These are phyloP conservation scores for Neurospora sp. DNA, from an alignment of 495 filamentous ascomycete genomes.

Conservation along the genomic window DNA sequence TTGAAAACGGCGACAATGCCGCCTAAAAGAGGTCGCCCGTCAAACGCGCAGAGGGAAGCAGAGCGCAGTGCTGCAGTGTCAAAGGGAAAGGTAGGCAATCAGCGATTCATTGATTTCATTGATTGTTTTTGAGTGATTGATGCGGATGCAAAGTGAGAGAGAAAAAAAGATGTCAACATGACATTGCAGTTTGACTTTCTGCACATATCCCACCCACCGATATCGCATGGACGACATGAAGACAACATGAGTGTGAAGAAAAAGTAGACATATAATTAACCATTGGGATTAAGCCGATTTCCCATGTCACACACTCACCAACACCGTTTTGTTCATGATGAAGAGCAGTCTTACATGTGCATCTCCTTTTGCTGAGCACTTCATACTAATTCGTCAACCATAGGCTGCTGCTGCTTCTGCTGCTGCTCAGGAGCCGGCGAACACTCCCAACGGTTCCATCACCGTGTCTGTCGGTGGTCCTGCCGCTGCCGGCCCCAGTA, in stretches of 20 bases:
- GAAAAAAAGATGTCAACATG: background rate
- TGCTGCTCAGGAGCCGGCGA: background rate
- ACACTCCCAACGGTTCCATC: background rate
- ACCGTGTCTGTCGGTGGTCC: background rate
- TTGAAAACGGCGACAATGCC: background rate
- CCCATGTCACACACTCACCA: background rate
- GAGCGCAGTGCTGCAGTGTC: background rate
- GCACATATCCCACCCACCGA: background rate
- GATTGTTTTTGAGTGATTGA: background rate
- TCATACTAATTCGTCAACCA: background rate
- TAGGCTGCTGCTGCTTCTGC: background rate
- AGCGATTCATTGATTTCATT: background rate
- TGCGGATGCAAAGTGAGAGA: background rate
- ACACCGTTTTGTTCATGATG: background rate
- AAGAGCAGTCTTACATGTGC: background rate
- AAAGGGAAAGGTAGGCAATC: background rate
- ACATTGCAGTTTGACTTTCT: background rate
- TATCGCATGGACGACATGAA: background rate
- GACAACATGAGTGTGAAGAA: background rate
- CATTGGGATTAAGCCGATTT: background rate
- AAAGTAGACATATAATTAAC: background rate
- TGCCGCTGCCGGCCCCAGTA: background rate
- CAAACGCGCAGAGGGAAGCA: background rate
- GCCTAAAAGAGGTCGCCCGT: background rate
- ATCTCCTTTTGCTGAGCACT: background rate